These are phyloP conservation scores for Fusarium staphyleae DNA, from an alignment of 2,329 filamentous ascomycete species.

Conservation along the genomic window DNA sequence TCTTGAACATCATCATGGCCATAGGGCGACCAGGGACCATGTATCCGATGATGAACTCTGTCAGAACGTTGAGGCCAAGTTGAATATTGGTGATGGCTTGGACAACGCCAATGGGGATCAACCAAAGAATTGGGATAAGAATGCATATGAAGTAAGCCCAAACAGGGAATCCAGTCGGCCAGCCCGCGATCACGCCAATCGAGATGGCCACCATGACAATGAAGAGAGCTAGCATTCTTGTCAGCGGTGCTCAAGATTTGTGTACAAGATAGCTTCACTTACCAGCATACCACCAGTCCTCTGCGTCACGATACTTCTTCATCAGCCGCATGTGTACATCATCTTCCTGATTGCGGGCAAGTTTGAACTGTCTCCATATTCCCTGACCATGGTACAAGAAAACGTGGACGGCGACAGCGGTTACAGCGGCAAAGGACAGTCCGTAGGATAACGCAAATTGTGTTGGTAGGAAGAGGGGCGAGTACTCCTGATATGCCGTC, in stretches of 20 bases:
- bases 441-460: constrained; percentile 69
- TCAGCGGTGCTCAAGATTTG: constrained; percentile 15
- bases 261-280: constrained; percentile 49
- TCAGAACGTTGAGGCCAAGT: constrained; percentile 73
- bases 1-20: constrained; percentile 82
- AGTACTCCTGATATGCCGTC: constrained; percentile 68
- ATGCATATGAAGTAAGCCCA: constrained; percentile 67
- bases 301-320: constrained; percentile 66
- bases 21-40: constrained; percentile 74
- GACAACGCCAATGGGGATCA: constrained; percentile 67
- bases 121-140: constrained; percentile 63
- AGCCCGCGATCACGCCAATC: constrained; percentile 61
- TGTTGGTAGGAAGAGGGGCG: constrained; percentile 68
- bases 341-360: constrained; percentile 63
- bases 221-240: constrained; percentile 50
- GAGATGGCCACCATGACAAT: constrained; percentile 61
- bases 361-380: constrained; percentile 62
- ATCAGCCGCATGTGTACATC: constrained; percentile 67
- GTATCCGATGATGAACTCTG: constrained; percentile 77
- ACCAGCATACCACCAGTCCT: constrained; percentile 66
- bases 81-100: constrained; percentile 69
- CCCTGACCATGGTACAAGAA: constrained; percentile 62
- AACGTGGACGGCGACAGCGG: constrained; percentile 65
- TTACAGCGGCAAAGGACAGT: constrained; percentile 71
- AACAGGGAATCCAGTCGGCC: constrained; percentile 64